A percentile compares a stretch with the other conserved stretches of the same genome.
These are phyloP conservation scores for Cutaneotrichosporon sp. DNA, from an alignment of 1,284 basidiomycete genomes.

Conservation along the genomic window DNA sequence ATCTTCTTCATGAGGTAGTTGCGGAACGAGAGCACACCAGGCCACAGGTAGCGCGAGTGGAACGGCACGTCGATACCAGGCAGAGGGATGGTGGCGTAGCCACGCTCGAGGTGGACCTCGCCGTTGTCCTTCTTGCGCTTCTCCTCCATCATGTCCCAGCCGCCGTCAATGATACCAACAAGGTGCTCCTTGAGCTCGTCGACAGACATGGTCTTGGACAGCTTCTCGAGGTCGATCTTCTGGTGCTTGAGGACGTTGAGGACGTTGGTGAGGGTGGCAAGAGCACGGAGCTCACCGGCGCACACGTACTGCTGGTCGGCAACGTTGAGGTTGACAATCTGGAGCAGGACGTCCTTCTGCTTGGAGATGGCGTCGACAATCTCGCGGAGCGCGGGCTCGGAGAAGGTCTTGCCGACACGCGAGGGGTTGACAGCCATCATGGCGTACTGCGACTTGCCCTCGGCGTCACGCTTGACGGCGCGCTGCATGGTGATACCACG, in stretches of 20 bases:
- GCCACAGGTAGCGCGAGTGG: constrained; percentile 96
- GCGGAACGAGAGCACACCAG: constrained; percentile 74
- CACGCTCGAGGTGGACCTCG: constrained; percentile 88
- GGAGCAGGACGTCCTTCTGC: constrained; percentile 71
- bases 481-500: constrained; percentile 99
- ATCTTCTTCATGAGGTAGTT: constrained; percentile 96
- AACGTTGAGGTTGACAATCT: constrained; percentile 98
- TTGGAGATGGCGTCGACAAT: constrained; percentile 85
- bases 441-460: constrained; percentile 91
- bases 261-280: constrained; percentile 92
- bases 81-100: constrained; percentile 91
- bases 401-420: constrained; percentile 88
- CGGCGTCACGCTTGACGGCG: constrained; percentile 86
- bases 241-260: constrained; percentile 94
- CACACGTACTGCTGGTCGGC: constrained; percentile 80
- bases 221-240: constrained; percentile 93
- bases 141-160: constrained; percentile 64
- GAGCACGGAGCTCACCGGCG: constrained; percentile 86
- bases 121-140: constrained; percentile 67
- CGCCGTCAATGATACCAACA: constrained; percentile 83
- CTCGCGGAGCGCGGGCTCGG: constrained; percentile 80
- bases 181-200: constrained; percentile 55
- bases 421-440: constrained; percentile 99
- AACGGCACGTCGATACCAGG: constrained; percentile 99
- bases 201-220: constrained; percentile 50